A percentile compares a stretch with the other conserved stretches of the same genome.
phyloP scores from a whole-genome alignment of 768 basidiomycete species.

The Piloderma croceum region DNA sequence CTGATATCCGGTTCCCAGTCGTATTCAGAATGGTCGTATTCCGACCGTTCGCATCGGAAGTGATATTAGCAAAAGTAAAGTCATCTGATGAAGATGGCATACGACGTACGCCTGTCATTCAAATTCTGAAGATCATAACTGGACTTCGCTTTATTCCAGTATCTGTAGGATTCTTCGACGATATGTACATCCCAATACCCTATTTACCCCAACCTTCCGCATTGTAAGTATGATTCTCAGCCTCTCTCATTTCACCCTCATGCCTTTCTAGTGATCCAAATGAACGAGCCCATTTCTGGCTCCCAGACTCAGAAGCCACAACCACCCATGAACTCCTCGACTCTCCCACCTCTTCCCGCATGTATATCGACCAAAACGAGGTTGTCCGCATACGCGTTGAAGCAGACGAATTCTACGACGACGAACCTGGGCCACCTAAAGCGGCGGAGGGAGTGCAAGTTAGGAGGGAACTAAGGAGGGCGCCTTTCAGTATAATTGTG shows the following conservation, averaged over 20 bases:
- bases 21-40: constrained; percentile 89
- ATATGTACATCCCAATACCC: constrained; percentile 76
- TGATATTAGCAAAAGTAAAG: constrained; percentile 84
- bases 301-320: constrained; percentile 43
- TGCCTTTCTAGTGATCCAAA: constrained; percentile 58
- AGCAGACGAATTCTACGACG: constrained; percentile 77
- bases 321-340: constrained; percentile 57
- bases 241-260: constrained; percentile 1
- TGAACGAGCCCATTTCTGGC: constrained; percentile 81
- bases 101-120: constrained; percentile 48
- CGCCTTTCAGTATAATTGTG: constrained; percentile 71
- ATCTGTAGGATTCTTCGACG: constrained; percentile 88
- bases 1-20: constrained; percentile 38
- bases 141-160: constrained; percentile 40
- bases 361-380: constrained; percentile 79
- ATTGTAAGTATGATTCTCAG: constrained; percentile 45
- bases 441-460: constrained; percentile 63
- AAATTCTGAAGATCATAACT: background rate
- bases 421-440: constrained; percentile 80
- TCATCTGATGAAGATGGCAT: constrained; percentile 83
- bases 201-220: constrained; percentile 79
- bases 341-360: constrained; percentile 55
- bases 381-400: constrained; percentile 75
- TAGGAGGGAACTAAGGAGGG: constrained; percentile 40
- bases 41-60: constrained; percentile 85